Evolutionary conservation across 192 early-diverging fungal species (phyloP), one percentile per base, ranked within the genome.

Genomic region (Coemansia sp.): DNA sequence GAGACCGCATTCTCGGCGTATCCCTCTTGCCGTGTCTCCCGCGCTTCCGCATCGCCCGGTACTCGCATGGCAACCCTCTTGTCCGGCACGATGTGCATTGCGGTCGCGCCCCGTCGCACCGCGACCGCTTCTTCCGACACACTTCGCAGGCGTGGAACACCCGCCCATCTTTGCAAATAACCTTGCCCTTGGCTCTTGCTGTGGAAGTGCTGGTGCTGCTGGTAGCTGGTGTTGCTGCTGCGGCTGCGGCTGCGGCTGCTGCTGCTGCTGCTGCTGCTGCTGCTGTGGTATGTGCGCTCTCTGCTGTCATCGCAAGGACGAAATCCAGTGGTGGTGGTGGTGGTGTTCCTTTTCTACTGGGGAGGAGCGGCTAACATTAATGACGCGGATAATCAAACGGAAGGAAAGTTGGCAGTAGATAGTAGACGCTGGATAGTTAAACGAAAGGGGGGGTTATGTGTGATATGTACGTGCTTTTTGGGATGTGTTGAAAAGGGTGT

Each of bases 101-200:
- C 6, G 79, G 79, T 49, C 56, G 47, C 32, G 44, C 56, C 0
- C 79, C 79, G 54, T 82, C 79, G 47, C 79, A 82, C 4, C 79
- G 67, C 2, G 74, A 82, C 68, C 79, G 47, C 10, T 75, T 58
- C 44, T 74, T 82, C 44, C 79, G 74, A 38, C 79, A 82, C 39
- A 82, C 65, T 18, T 82, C 79, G 66, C 79, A 82, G 16, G 79
- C 79, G 43, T 82, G 79, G 63, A 82, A 82, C 15, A 82, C 79
- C 39, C 79, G 71, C 5, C 79, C 79, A 68, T 82, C 79, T 59
- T 76, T 82, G 62, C 79, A 82, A 54, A 82, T 68, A 32, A 81
- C 74, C 32, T 68, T 54, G 57, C 69, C 69, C 43, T 64, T 60
- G 40, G 42, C 50, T 62, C 50, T 32, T 8, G 59, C 32, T 48